phyloP scores from a whole-genome alignment of 169 alveolate species.

The Eimeria maxima region DNA sequence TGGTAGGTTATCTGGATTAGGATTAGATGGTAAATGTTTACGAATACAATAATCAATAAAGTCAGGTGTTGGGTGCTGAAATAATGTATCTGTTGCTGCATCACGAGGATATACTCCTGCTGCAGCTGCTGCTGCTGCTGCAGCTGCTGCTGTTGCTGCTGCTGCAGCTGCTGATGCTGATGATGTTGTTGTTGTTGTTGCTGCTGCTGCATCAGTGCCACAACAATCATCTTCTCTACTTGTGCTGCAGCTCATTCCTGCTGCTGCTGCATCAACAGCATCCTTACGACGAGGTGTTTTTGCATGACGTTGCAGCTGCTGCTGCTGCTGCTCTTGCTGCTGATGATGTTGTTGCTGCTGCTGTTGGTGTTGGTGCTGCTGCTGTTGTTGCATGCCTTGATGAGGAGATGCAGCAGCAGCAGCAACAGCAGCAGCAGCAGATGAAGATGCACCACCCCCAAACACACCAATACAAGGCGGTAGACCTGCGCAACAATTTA shows the following conservation, averaged over 20 bases:
- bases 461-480: background rate
- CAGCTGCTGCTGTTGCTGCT: background rate
- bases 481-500: background rate
- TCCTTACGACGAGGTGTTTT: background rate
- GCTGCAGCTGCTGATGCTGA: too few relatives aligned
- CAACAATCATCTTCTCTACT: too few relatives aligned
- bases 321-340: slow-evolving; percentile 1
- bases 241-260: background rate
- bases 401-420: background rate
- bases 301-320: background rate
- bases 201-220: too few relatives aligned
- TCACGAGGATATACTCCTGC: background rate
- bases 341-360: slow-evolving; percentile 5
- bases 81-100: slow-evolving; percentile 8
- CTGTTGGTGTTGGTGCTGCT: background rate
- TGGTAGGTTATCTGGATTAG: slow-evolving; percentile 1
- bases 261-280: slow-evolving; percentile 15
- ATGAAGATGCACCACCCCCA: background rate
- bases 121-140: background rate
- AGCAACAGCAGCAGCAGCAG: background rate
- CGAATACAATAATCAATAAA: slow-evolving; percentile 34
- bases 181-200: too few relatives aligned
- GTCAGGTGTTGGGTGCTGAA: slow-evolving; percentile 68
- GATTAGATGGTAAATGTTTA: slow-evolving; percentile 29
- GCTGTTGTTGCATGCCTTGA: too few relatives aligned